Evolutionary conservation across 1,139 yeast genomes (phyloP).

Genomic region (Blastobotrys elegans): DNA sequence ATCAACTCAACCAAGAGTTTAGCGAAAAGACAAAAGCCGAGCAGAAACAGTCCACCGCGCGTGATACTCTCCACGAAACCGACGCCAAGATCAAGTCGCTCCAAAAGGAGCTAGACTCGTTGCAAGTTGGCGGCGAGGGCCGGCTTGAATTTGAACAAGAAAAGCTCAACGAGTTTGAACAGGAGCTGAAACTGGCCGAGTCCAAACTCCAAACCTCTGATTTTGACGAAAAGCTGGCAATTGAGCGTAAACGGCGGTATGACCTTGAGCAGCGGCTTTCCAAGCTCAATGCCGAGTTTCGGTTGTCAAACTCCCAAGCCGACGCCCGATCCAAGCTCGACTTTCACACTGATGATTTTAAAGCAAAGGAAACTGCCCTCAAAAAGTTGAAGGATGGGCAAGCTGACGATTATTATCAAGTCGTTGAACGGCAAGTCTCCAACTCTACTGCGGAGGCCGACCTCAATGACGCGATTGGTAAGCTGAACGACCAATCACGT

Average conservation of each 20-base stretch:
- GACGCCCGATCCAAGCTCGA: constrained; percentile 52
- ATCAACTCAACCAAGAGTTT: constrained; percentile 29
- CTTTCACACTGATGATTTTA: constrained; percentile 39
- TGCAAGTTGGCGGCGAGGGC: constrained; percentile 41
- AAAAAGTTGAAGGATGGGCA: constrained; percentile 7
- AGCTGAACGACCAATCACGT: constrained; percentile 7
- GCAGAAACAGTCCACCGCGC: constrained; percentile 40
- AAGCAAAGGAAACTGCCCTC: constrained; percentile 31
- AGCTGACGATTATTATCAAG: constrained; percentile 1
- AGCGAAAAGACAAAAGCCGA: constrained; percentile 40
- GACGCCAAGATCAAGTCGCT: constrained; percentile 35
- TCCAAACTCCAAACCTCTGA: constrained; percentile 27
- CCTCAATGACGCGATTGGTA: constrained; percentile 12
- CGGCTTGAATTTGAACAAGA: constrained; percentile 39
- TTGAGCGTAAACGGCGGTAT: constrained; percentile 39
- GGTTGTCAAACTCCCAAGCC: constrained; percentile 51
- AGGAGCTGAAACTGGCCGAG: constrained; percentile 22
- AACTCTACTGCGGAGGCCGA: constrained; percentile 16
- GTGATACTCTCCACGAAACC: constrained; percentile 35
- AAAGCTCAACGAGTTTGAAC: constrained; percentile 35
- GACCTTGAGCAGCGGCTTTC: constrained; percentile 53
- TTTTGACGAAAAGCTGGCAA: constrained; percentile 39
- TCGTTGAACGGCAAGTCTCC: constrained; percentile 2
- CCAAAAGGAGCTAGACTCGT: constrained; percentile 36
- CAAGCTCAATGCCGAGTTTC: constrained; percentile 46